Base-by-base conservation (phyloP, 2,329 filamentous ascomycete species). In the Hymenoscyphus scutula region DNA sequence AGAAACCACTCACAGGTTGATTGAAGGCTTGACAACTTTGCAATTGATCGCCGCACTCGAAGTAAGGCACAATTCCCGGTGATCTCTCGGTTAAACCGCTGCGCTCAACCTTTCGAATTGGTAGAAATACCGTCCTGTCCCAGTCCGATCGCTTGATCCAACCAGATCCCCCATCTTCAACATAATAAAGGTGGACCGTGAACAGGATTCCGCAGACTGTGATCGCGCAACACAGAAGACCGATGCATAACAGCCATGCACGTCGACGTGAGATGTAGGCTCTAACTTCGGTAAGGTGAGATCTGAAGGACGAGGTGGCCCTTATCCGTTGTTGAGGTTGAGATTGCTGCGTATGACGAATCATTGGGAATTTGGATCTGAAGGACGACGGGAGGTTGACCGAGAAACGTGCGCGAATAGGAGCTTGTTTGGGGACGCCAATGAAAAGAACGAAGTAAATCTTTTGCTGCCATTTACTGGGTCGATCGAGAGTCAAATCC, bases 41-140 rank as follows among this genome's bases (percentile, higher is more conserved):
- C 30, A 67, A 60, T 53, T 74, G 72, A 62, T 74, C 71, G 2
- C 71, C 71, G 56, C 72, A 73, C 5, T 60, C 64, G 56, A 69
- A 71, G 55, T 61, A 74, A 17, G 72, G 72, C 17, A 72, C 63
- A 15, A 65, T 63, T 1, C 30, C 45, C 23, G 54, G 63, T 2
- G 55, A 53, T 27, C 62, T 63, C 41, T 32, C 45, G 8, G 32
- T 54, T 41, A 37, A 27, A 27, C n/a, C 48, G 15, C 30, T 34
- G 23, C 51, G 55, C 19, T 64, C 58, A 5, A 67, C 19, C 34
- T 67, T 63, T 58, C 69, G 67, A 10, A 71, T 17, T 13, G 70
- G 70, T 13, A 72, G 61, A 61, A 62, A 72, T 11, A 68, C 53
- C 2, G 60, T 29, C 4, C 62, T 45, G 10, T 23, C 34, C 11